A percentile compares a stretch with the other conserved stretches of the same genome.
phyloP scores from a whole-genome alignment of 1,139 yeast genomes.

The Magnusiomyces sp. region DNA sequence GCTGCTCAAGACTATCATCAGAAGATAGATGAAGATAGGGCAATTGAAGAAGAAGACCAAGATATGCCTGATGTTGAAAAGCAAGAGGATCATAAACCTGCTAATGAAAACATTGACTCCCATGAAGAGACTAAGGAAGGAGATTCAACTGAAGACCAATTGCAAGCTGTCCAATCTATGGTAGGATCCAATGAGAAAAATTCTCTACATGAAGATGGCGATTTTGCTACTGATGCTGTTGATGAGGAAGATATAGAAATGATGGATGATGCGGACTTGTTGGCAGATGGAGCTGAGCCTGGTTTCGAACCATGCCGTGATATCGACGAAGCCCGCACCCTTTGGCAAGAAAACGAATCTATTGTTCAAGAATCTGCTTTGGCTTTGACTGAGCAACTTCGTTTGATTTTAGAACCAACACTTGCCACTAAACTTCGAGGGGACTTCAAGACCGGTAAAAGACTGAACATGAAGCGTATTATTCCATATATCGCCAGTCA shows the following conservation, averaged over 20 bases:
- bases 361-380: constrained; percentile 83
- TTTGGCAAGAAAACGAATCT: constrained; percentile 78
- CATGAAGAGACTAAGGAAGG: constrained; percentile 18
- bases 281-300: constrained; percentile 32
- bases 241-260: constrained; percentile 23
- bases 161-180: constrained; percentile 16
- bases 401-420: constrained; percentile 91
- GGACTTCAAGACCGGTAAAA: constrained; percentile 94
- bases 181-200: constrained; percentile 18
- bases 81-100: constrained; percentile 27
- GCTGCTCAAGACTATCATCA: constrained; percentile 77
- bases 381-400: constrained; percentile 81
- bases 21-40: constrained; percentile 71
- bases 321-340: constrained; percentile 58
- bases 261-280: constrained; percentile 24
- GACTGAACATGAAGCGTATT: constrained; percentile 94
- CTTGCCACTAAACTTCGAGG: constrained; percentile 89
- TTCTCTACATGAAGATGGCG: constrained; percentile 12
- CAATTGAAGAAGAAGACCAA: constrained; percentile 51
- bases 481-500: constrained; percentile 97
- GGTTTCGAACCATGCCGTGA: constrained; percentile 43
- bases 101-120: constrained; percentile 15
- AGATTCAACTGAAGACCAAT: constrained; percentile 14
- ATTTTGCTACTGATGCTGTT: constrained; percentile 20
- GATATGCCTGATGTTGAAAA: constrained; percentile 15